A percentile compares a stretch with the other conserved stretches of the same genome.
These are phyloP conservation scores for Stemphylium beticola DNA, from an alignment of 2,329 filamentous ascomycete species.

Conservation along the genomic window DNA sequence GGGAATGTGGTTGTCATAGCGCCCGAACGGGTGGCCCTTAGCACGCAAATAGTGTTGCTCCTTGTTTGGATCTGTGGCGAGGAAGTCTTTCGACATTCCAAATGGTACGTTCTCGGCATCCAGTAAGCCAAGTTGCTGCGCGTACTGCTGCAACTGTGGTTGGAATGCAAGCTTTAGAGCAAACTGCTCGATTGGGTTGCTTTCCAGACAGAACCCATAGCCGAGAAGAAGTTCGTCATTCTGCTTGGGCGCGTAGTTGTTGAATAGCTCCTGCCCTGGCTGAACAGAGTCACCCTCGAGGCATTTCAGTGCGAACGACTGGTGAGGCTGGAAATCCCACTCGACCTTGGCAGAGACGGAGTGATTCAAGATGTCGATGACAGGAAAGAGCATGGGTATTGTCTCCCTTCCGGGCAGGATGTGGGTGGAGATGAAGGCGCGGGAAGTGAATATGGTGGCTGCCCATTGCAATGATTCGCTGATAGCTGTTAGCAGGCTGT, in stretches of 20 bases:
- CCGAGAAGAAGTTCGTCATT: conserved; percentile 61
- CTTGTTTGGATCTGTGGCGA: conserved; percentile 27
- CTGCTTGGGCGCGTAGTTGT: conserved; percentile 61
- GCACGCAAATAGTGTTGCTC: conserved; percentile 46
- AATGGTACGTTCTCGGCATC: conserved; percentile 31
- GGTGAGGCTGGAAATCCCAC: conserved; percentile 49
- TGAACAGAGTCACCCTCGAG: conserved; percentile 43
- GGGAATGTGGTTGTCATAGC: conserved; percentile 38
- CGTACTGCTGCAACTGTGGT: conserved; percentile 36
- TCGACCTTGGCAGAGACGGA: conserved; percentile 54
- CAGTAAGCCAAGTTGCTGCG: conserved; percentile 22
- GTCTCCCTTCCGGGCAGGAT: conserved; percentile 37
- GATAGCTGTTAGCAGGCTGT: conserved; percentile 23
- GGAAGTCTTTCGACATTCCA: conserved; percentile 31
- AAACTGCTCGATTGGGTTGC: conserved; percentile 57
- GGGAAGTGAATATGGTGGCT: conserved; percentile 59
- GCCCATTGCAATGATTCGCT: conserved; percentile 59
- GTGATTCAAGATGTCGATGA: conserved; percentile 59
- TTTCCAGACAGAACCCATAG: conserved; percentile 58
- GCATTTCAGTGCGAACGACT: conserved; percentile 49
- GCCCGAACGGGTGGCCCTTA: conserved; percentile 38
- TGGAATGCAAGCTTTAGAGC: conserved; percentile 52
- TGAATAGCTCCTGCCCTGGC: conserved; percentile 55
- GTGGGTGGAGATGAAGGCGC: conserved; percentile 56
- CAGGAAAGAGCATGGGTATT: conserved; percentile 55